Conservation (phyloP, 257 asterid genomes). For the Handroanthus guayacan region DNA sequence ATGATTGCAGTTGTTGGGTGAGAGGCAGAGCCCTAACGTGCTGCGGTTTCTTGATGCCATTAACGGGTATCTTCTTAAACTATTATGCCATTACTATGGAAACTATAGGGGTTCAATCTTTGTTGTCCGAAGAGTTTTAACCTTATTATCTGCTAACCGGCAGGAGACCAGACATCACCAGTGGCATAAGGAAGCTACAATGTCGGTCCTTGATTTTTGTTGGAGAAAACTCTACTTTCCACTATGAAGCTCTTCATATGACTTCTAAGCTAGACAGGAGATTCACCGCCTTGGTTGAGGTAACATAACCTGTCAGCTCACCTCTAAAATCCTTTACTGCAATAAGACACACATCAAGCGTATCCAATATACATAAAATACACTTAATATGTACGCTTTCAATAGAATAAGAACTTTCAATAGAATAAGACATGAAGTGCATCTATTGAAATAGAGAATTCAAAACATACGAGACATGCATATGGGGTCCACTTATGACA, state of each 20-base stretch:
- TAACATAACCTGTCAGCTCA: constrained; percentile 36
- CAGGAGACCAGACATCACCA: constrained; percentile 76
- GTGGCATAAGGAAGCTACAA: constrained; percentile 56
- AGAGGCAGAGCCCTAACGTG: constrained; percentile 74
- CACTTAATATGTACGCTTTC: no score
- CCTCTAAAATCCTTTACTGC: no score
- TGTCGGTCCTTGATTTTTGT: constrained; percentile 74
- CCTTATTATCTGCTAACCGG: constrained; percentile 26
- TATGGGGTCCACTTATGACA: background rate
- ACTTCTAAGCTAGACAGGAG: constrained; percentile 69
- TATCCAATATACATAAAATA: no score
- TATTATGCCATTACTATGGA: constrained; percentile 12
- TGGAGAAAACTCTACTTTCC: constrained; percentile 78
- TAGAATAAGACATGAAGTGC: no score
- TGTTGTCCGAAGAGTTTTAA: constrained; percentile 4
- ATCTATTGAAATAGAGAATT: no score
- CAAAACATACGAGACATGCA: no score
- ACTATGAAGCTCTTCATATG: constrained; percentile 76
- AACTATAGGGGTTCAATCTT: background rate
- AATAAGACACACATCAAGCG: no score
- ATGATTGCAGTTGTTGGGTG: constrained; percentile 66
- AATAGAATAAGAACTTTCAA: no score
- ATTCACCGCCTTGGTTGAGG: constrained; percentile 79
- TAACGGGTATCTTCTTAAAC: constrained; percentile 52
- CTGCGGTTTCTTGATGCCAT: constrained; percentile 75